Percentiles rank a stretch among this genome's conserved stretches.
Conservation (phyloP, 129 eudicot genomes). For the Flaveria robusta region DNA sequence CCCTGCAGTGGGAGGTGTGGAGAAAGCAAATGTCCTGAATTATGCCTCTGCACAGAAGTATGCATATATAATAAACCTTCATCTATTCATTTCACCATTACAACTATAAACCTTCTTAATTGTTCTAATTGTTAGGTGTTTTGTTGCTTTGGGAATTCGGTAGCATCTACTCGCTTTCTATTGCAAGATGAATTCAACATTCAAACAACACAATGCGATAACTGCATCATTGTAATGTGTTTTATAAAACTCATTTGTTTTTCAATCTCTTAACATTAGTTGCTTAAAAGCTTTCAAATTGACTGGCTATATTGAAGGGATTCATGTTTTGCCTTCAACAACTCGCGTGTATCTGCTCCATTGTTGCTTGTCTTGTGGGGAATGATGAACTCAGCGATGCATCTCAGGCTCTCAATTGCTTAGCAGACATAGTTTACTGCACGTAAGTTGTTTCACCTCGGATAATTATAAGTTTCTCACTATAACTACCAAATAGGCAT, state of each 20-base stretch:
- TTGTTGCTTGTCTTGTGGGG: slow-evolving; percentile 78
- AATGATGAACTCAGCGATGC: slow-evolving; percentile 76
- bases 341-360: slow-evolving; percentile 84
- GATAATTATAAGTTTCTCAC: background rate
- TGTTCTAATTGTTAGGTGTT: slow-evolving; percentile 54
- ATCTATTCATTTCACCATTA: background rate
- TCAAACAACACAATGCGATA: slow-evolving; percentile 92
- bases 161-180: slow-evolving; percentile 88
- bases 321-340: slow-evolving; percentile 97
- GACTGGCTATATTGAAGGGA: slow-evolving; percentile 42
- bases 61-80: background rate
- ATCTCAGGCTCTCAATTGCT: slow-evolving; percentile 67
- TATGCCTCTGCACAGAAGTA: slow-evolving; percentile 97
- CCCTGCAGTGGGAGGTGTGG: slow-evolving; percentile 99
- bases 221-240: slow-evolving; percentile 85
- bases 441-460: slow-evolving; percentile 47
- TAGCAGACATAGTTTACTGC: slow-evolving; percentile 89
- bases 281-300: background rate
- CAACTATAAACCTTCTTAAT: background rate
- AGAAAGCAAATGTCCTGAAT: slow-evolving; percentile 85
- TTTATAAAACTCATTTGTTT: slow-evolving; percentile 21
- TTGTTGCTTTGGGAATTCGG: slow-evolving; percentile 81
- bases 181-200: slow-evolving; percentile 94
- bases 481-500: background rate
- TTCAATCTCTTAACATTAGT: background rate